Percentiles rank a stretch among this genome's conserved stretches.
Evolutionary conservation across 1,284 basidiomycete species (phyloP).

Genomic region (Trametes polyzona): DNA sequence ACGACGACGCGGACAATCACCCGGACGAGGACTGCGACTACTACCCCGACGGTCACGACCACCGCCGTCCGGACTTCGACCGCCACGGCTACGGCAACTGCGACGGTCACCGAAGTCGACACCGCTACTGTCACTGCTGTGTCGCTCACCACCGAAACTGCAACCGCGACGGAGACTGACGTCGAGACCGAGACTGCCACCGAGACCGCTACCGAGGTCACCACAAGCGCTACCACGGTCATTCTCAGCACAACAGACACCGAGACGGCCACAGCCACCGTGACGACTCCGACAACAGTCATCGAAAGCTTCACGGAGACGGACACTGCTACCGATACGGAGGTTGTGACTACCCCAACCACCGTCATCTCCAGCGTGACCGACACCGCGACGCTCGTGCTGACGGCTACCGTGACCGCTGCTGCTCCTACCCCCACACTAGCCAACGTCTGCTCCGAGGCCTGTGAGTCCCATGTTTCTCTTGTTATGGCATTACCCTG

Average conservation of each 20-base stretch:
- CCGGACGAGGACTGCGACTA: background rate
- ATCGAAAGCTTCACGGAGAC: conserved; percentile 1
- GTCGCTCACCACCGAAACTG: background rate
- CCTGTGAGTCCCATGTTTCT: background rate
- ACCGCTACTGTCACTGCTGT: background rate
- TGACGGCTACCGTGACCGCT: background rate
- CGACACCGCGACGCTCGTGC: background rate
- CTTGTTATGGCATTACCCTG: background rate
- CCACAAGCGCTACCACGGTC: background rate
- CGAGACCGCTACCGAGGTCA: background rate
- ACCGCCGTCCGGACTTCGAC: background rate
- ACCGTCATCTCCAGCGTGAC: background rate
- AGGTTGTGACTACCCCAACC: background rate
- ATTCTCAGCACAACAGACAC: background rate
- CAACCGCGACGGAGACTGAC: background rate
- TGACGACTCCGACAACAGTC: background rate
- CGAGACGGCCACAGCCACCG: background rate
- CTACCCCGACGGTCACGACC: background rate
- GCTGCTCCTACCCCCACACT: background rate
- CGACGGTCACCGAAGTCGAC: background rate
- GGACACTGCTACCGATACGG: background rate
- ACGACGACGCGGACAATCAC: no score
- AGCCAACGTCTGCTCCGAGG: background rate
- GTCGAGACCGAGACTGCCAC: background rate
- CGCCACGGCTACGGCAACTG: background rate